These are phyloP conservation scores for Debaryomyces sp. DNA, from an alignment of 1,139 yeast genomes.

Conservation along the genomic window DNA sequence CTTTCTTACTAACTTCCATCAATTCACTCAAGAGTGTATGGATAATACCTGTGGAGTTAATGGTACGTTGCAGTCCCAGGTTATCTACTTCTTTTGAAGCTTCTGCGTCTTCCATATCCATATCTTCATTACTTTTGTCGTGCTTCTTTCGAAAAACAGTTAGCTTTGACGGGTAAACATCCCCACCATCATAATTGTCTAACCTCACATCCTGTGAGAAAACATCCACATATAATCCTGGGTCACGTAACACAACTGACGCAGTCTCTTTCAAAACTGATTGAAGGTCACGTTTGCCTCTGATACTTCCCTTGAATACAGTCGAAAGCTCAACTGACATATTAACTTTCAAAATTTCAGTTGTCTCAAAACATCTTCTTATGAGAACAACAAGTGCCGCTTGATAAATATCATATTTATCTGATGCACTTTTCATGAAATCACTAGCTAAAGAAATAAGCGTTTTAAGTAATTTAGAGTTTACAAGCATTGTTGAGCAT, in stretches of 20 bases:
- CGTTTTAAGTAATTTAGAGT: conserved; percentile 37
- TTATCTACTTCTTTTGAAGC: conserved; percentile 14
- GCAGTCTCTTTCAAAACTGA: conserved; percentile 57
- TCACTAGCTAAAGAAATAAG: conserved; percentile 19
- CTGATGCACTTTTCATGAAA: conserved; percentile 12
- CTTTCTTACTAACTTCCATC: conserved; percentile 55
- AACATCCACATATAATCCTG: conserved; percentile 55
- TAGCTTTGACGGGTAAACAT: conserved; percentile 18
- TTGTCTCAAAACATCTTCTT: conserved; percentile 72
- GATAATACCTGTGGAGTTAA: conserved; percentile 59
- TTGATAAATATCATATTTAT: conserved; percentile 15
- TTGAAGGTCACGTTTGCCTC: conserved; percentile 48
- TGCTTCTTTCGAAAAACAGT: conserved; percentile 17
- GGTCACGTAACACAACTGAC: conserved; percentile 60
- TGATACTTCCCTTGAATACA: conserved; percentile 29
- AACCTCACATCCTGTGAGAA: conserved; percentile 53
- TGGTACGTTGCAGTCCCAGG: conserved; percentile 12
- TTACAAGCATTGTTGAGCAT: conserved; percentile 41
- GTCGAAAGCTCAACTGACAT: conserved; percentile 53
- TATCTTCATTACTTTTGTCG: conserved; percentile 26
- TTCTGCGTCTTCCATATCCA: conserved; percentile 36
- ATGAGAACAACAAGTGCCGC: conserved; percentile 43
- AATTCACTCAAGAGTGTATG: conserved; percentile 64
- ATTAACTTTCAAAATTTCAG: conserved; percentile 48
- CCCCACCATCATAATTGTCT: conserved; percentile 45